Base-by-base conservation (phyloP, 1,139 yeast genomes). In the Ashbya aceris region DNA sequence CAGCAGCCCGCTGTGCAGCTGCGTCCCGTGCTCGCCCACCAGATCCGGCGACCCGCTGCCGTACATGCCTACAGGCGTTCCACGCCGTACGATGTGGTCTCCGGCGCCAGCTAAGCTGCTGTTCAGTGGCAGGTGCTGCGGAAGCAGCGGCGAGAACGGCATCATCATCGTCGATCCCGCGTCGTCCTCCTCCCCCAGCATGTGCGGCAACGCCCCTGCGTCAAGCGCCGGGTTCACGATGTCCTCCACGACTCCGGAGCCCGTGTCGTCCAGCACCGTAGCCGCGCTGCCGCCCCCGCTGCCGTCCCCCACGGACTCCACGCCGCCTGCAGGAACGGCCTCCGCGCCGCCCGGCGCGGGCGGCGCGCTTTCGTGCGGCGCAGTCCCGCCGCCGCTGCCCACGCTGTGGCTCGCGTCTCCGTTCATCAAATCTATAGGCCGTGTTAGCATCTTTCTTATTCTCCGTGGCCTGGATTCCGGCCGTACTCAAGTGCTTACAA, bases 181-280 rank as follows among this genome's bases (percentile, higher is more conserved):
- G 14, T 34, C 37, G 27, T 34, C 37, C 6, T 34, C 37, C 27
- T 23, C 37, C 10, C 36, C 33, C 27, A 28, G 35, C 12, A 41
- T 39, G 13, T 40, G 31, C 38, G 40, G 43, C 17, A 34, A 13
- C 37, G 29, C 39, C 7, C 43, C 13, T 9, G 51, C 49, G 31
- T 51, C 55, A 42, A 50, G 39, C 11, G 57, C 49, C 26, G 60
- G 60, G 39, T 56, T 56, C 8, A 54, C 49, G 26, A 56, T 55
- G 40, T 55, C 60, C 42, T 56, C 61, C 12, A 55, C 50, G 17
- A 40, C 38, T 9, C 45, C 23, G 23, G n/a, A n/a, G n/a, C 23
- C 23, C 23, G 23, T 6, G 23, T 17, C 23, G 5, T 17, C 23
- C 23, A 17, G 23, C 3, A 6, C 23, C 23, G 13, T 29, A 29